Conservation (phyloP, 768 basidiomycete genomes). For the Clavulina sp. region DNA sequence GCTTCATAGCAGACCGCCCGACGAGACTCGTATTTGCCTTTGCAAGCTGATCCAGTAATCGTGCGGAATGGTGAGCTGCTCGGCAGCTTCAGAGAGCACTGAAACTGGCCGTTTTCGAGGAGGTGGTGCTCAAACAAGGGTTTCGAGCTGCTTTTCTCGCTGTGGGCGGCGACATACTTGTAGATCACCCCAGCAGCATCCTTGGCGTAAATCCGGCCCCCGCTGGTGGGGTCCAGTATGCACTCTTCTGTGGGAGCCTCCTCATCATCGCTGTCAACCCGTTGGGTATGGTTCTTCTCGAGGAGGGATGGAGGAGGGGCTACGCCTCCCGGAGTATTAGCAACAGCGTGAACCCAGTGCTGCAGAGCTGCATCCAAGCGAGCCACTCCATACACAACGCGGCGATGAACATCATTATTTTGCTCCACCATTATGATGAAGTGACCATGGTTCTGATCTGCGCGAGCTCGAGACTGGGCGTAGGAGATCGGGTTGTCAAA, state of each 20-base stretch:
- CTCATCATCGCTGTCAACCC: conserved; percentile 34
- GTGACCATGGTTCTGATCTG: conserved; percentile 31
- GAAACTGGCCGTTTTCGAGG: not conserved
- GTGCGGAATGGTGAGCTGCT: conserved; percentile 25
- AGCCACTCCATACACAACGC: conserved; percentile 29
- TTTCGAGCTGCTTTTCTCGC: not conserved
- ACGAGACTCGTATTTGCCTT: conserved; percentile 35
- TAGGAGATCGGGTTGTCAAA: conserved; percentile 47
- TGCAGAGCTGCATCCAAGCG: conserved; percentile 25
- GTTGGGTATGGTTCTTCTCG: conserved; percentile 26
- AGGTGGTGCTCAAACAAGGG: not conserved
- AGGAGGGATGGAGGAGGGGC: conserved; percentile 30
- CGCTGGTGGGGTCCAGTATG: conserved; percentile 45
- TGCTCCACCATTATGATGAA: conserved; percentile 47
- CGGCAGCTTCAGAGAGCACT: conserved; percentile 34
- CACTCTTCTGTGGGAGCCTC: conserved; percentile 21
- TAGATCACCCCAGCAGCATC: conserved; percentile 42
- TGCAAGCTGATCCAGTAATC: conserved; percentile 29
- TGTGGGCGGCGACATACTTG: conserved; percentile 25
- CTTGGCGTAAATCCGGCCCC: conserved; percentile 37
- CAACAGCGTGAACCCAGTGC: conserved; percentile 34
- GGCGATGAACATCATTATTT: conserved; percentile 37
- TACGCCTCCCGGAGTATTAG: conserved; percentile 21
- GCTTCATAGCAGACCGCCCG: conserved; percentile 40
- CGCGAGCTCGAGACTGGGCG: conserved; percentile 33